Evolutionary conservation across 148 eudicot species (phyloP).

Genomic region (Oxyria digyna): DNA sequence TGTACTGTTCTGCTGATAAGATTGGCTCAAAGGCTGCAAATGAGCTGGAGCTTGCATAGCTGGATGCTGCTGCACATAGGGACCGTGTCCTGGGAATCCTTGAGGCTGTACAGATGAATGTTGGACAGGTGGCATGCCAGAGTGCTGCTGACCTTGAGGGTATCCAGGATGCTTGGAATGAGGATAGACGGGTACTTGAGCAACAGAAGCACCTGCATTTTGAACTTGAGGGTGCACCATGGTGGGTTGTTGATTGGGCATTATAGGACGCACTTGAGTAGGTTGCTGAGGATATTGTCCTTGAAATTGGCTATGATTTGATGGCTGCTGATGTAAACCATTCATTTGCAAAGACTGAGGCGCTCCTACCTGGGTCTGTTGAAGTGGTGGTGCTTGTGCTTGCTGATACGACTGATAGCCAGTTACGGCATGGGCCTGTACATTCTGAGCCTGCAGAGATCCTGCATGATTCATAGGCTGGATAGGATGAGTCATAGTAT

Average conservation of each 20-base stretch:
- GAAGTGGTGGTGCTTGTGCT: conserved; percentile 35
- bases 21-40: conserved; percentile 28
- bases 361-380: conserved; percentile 38
- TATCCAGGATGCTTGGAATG: conserved; percentile 45
- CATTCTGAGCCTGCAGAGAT: conserved; percentile 32
- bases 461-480: conserved; percentile 20
- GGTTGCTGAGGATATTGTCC: conserved; percentile 52
- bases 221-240: conserved; percentile 41
- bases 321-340: conserved; percentile 36
- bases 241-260: conserved; percentile 36
- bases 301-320: conserved; percentile 30
- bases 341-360: conserved; percentile 26
- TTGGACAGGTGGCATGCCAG: conserved; percentile 44
- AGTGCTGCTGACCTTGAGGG: conserved; percentile 41
- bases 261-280: conserved; percentile 36
- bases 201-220: conserved; percentile 25
- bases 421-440: conserved; percentile 19
- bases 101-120: conserved; percentile 35
- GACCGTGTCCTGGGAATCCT: conserved; percentile 7
- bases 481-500: conserved; percentile 24
- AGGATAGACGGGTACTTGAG: conserved; percentile 30
- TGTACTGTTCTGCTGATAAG: conserved; percentile 21
- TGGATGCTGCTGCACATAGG: conserved; percentile 37
- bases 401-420: conserved; percentile 40
- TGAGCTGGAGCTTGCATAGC: conserved; percentile 30